Evolutionary conservation across 164 flowering plant species (phyloP).

Genomic region (Saururus chinensis): DNA sequence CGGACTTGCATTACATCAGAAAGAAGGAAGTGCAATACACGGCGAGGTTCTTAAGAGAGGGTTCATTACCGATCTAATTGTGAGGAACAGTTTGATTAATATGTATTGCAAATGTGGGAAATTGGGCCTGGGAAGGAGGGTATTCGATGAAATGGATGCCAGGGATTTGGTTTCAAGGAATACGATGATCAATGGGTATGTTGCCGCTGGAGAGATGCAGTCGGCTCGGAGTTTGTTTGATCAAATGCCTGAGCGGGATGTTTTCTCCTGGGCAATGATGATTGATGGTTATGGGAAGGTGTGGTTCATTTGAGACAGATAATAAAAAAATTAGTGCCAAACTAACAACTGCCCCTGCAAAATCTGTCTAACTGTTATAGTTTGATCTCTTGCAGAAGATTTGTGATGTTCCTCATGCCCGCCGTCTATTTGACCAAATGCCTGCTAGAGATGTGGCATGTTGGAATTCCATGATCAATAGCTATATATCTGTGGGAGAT

Average conservation of each 20-base stretch:
- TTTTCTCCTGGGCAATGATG: slow-evolving; percentile 36
- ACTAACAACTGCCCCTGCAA: not conserved
- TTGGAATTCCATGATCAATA: slow-evolving; percentile 34
- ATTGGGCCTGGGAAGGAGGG: slow-evolving; percentile 10
- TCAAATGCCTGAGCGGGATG: slow-evolving; percentile 31
- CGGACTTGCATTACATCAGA: slow-evolving; percentile 15
- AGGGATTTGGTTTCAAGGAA: slow-evolving; percentile 43
- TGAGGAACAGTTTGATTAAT: slow-evolving; percentile 26
- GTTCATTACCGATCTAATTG: slow-evolving; percentile 21
- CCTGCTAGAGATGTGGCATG: slow-evolving; percentile 24
- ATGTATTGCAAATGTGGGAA: slow-evolving; percentile 32
- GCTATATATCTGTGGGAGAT: slow-evolving; percentile 23
- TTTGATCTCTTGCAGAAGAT: slow-evolving; percentile 9
- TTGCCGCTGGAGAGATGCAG: slow-evolving; percentile 17
- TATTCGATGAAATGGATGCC: slow-evolving; percentile 19
- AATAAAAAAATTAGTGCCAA: no score
- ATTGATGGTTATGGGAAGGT: slow-evolving; percentile 45
- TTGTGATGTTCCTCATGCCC: slow-evolving; percentile 19
- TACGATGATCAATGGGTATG: slow-evolving; percentile 22
- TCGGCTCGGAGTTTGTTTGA: slow-evolving; percentile 28
- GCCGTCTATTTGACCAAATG: slow-evolving; percentile 19
- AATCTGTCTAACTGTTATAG: not conserved
- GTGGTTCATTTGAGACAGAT: not conserved
- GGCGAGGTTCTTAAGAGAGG: slow-evolving; percentile 30
- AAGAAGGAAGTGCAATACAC: slow-evolving; percentile 25